These are phyloP conservation scores for Crocinoboletus sp. DNA, from an alignment of 1,284 basidiomycete genomes.

Conservation along the genomic window DNA sequence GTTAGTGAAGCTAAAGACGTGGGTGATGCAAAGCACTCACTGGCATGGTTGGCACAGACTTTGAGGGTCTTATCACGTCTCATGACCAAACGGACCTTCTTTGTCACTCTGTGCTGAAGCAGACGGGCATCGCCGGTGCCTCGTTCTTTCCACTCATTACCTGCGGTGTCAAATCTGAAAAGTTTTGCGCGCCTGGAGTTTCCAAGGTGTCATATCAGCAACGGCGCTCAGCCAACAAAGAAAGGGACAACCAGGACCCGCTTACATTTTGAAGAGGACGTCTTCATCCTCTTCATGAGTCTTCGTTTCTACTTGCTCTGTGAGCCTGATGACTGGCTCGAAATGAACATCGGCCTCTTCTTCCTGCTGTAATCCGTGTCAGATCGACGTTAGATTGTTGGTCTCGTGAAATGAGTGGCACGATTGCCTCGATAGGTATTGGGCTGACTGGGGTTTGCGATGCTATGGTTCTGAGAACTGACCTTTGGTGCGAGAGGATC, in stretches of 20 bases:
- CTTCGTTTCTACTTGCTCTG: slow-evolving; percentile 94
- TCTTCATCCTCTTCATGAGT: slow-evolving; percentile 96
- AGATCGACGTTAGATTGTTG: slow-evolving; percentile 26
- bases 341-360: slow-evolving; percentile 91
- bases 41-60: slow-evolving; percentile 97
- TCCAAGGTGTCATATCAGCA: slow-evolving; percentile 7
- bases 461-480: slow-evolving; percentile 24
- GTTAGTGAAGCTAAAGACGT: slow-evolving; percentile 1
- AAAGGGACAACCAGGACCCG: slow-evolving; percentile 17
- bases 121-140: slow-evolving; percentile 92
- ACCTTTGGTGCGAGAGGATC: slow-evolving; percentile 70
- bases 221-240: slow-evolving; percentile 16
- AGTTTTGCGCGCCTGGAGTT: slow-evolving; percentile 90
- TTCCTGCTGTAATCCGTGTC: slow-evolving; percentile 45
- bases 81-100: slow-evolving; percentile 98
- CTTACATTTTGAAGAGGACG: slow-evolving; percentile 94
- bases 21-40: slow-evolving; percentile 49
- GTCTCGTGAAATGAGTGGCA: slow-evolving; percentile 27
- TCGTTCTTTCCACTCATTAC: slow-evolving; percentile 96
- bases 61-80: slow-evolving; percentile 99
- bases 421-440: slow-evolving; percentile 27
- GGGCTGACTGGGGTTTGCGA: slow-evolving; percentile 1
- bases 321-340: slow-evolving; percentile 96
- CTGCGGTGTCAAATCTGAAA: slow-evolving; percentile 86
- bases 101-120: slow-evolving; percentile 82